Percentiles rank a stretch among this genome's conserved stretches.
Conservation (phyloP, 352 stramenopile species). For the Pythium aristosporum region DNA sequence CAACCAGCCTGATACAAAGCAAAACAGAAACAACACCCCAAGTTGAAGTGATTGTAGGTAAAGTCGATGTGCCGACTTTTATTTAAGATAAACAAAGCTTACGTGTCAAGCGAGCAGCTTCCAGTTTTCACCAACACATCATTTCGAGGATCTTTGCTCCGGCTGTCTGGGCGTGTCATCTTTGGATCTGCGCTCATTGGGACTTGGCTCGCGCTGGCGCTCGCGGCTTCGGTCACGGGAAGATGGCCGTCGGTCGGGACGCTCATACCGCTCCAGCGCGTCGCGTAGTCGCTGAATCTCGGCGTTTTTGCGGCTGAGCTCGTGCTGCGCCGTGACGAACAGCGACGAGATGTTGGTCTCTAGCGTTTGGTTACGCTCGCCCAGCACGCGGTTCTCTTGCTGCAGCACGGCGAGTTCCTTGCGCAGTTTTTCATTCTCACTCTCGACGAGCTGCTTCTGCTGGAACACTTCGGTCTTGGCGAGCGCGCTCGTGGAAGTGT, state of each 20-base stretch:
- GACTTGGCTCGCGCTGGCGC: background rate
- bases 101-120: background rate
- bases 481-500: constrained; percentile 72
- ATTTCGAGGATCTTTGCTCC: background rate
- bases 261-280: constrained; percentile 32
- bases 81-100: constrained; percentile 30
- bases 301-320: constrained; percentile 76
- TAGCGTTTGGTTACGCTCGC: constrained; percentile 53
- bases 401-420: constrained; percentile 65
- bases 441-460: constrained; percentile 51
- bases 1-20: background rate
- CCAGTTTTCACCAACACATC: background rate
- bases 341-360: constrained; percentile 76
- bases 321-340: constrained; percentile 71
- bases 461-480: constrained; percentile 62
- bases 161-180: background rate
- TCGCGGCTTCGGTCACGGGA: background rate
- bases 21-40: background rate
- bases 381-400: constrained; percentile 56
- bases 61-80: constrained; percentile 23
- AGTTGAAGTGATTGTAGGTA: constrained; percentile 1
- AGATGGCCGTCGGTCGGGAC: background rate
- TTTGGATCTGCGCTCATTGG: background rate
- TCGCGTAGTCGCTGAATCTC: constrained; percentile 71
- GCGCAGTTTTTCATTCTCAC: constrained; percentile 49